Evolutionary conservation across 306 rosid species (phyloP).

Genomic region (Astragalus membranaceus): DNA sequence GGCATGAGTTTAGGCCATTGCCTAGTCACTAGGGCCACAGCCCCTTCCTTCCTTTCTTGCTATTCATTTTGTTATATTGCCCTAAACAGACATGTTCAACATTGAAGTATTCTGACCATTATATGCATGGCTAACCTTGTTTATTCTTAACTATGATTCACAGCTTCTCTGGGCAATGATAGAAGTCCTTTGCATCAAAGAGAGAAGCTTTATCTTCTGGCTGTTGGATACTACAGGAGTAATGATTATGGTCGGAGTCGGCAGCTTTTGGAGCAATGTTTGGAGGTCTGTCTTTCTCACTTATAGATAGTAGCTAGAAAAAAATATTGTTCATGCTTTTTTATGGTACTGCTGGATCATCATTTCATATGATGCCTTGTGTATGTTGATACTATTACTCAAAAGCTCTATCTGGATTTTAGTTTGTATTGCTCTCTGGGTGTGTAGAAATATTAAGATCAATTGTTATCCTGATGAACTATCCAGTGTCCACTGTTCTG

Average conservation of each 20-base stretch:
- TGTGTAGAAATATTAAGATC: neutral
- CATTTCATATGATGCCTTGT: neutral
- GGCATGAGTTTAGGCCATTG: neutral
- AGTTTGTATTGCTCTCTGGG: neutral
- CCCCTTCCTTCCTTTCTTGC: neutral
- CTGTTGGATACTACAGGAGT: conserved; percentile 82
- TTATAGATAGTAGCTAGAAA: neutral
- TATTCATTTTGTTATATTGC: neutral
- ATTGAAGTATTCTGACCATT: neutral
- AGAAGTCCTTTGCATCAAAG: conserved; percentile 49
- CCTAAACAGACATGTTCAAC: neutral
- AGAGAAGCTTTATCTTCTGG: conserved; percentile 83
- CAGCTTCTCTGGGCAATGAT: conserved; percentile 52
- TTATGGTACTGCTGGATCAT: neutral
- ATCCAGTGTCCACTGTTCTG: neutral
- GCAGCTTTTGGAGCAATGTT: conserved; percentile 63
- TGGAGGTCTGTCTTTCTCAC: conserved; percentile 37
- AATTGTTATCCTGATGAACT: conserved; percentile 1
- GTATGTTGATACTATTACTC: neutral
- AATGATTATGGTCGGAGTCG: conserved; percentile 60
- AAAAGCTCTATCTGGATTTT: neutral
- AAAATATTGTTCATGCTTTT: conserved; percentile 1
- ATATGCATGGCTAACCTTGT: neutral
- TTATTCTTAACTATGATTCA: conserved; percentile 25
- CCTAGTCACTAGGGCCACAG: neutral